A percentile compares a stretch with the other conserved stretches of the same genome.
Conservation (phyloP, 2,329 filamentous ascomycete genomes). For the Aaosphaeria arxii region DNA sequence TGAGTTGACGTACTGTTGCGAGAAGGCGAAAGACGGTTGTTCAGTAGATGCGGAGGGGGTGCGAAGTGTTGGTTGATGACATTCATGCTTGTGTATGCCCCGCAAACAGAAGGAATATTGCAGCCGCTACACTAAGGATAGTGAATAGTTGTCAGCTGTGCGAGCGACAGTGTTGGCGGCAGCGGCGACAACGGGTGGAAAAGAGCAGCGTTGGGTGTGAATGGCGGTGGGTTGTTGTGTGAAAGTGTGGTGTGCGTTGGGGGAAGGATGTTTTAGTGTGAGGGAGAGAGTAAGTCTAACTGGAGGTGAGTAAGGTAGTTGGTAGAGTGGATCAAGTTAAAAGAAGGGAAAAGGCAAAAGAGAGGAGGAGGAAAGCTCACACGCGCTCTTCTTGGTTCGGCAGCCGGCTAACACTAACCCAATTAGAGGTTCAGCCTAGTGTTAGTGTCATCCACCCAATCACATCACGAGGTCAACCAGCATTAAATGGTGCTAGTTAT, state of each 20-base stretch:
- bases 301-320: not conserved
- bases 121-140: not conserved
- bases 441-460: no score
- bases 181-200: not conserved
- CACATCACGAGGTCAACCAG: no score
- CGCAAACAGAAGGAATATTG: constrained; percentile 13
- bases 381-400: no score
- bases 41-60: constrained; percentile 61
- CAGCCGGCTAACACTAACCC: no score
- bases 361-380: no score
- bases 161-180: not conserved
- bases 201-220: not conserved
- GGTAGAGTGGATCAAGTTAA: not conserved
- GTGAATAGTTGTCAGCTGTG: not conserved
- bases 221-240: not conserved
- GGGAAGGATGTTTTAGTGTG: no score
- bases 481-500: no score
- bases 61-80: constrained; percentile 57
- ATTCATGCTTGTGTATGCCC: constrained; percentile 51
- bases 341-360: not conserved
- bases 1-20: constrained; percentile 52
- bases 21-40: constrained; percentile 58
- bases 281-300: no score
- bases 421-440: no score
- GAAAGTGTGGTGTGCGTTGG: constrained; percentile 2